Base-by-base conservation (phyloP, 2,329 filamentous ascomycete species). In the Colletotrichum sp. region DNA sequence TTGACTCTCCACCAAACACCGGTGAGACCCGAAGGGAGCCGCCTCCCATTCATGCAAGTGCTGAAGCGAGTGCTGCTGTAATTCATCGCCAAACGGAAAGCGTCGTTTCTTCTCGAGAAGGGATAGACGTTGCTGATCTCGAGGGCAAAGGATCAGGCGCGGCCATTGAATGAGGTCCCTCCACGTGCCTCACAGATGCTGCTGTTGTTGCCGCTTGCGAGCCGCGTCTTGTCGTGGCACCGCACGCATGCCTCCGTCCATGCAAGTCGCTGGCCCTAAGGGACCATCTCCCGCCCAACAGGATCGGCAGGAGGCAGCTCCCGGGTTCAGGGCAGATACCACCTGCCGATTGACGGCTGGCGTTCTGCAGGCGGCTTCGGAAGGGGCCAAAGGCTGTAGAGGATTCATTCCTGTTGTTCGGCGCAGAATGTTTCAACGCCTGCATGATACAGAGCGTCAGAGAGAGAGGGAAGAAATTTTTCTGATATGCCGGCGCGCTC, bases 221-320 rank as follows among this genome's bases (percentile, higher is more conserved):
- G 62, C 30, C 72, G 72, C 30, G 67, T 74, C 32, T 76, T 67
- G 72, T 75, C 75, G 72, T 75, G 75, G 71, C 75, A 77, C 75
- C 75, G 52, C 66, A 77, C 66, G 60, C 66, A 75, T 75, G 75
- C 62, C 63, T 67, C 39, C n/a, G 30, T 64, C 60, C 30, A 75
- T 57, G 66, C 66, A 75, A 59, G 36, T 16, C 49, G 71, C 30
- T 75, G 65, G 39, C 32, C 55, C 57, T 63, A 59, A 64, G 39
- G 70, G 69, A 49, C 24, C 69, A 57, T 73, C 44, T 76, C 64
- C 69, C 74, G 52, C 66, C 60, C 71, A 75, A 77, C 71, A 44
- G 71, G 71, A 75, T 70, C 74, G 60, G 71, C 71, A 75, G 62
- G 71, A 75, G 73, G 55, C 70, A 70, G 71, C 28, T 75, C 62